Evolutionary conservation across 352 stramenopile genomes (phyloP).

Genomic region (Detonula confervacea): DNA sequence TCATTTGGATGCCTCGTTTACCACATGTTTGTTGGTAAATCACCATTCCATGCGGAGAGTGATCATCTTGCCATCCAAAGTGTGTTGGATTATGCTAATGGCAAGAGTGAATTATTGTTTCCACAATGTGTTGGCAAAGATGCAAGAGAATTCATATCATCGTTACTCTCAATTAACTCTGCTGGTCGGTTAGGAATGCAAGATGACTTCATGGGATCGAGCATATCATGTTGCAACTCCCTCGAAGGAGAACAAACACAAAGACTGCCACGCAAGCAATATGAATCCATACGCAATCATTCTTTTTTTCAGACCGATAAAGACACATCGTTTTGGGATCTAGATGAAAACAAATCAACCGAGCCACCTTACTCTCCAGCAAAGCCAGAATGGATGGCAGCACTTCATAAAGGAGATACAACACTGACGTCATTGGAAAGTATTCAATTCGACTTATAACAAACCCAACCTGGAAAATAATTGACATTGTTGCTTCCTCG

Average conservation of each 20-base stretch:
- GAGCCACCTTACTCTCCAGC: conserved; percentile 22
- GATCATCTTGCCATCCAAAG: conserved; percentile 40
- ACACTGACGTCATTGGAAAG: conserved; percentile 20
- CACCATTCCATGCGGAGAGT: conserved; percentile 43
- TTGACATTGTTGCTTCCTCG: background rate
- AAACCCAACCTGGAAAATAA: background rate
- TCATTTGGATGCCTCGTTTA: conserved; percentile 45
- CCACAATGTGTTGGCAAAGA: background rate
- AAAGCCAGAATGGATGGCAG: conserved; percentile 27
- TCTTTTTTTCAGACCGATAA: conserved; percentile 24
- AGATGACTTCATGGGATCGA: conserved; percentile 24
- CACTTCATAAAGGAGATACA: background rate
- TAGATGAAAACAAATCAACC: conserved; percentile 17
- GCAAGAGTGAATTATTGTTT: conserved; percentile 21
- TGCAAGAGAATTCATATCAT: conserved; percentile 22
- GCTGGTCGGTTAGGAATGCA: conserved; percentile 15
- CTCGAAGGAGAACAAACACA: background rate
- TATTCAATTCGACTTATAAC: conserved; percentile 36
- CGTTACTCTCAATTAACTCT: conserved; percentile 17
- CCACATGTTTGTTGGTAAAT: conserved; percentile 35
- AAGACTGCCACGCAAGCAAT: conserved; percentile 5
- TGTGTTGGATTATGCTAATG: conserved; percentile 31
- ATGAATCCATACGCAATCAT: conserved; percentile 31
- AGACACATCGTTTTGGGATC: conserved; percentile 16
- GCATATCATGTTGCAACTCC: conserved; percentile 1